These are phyloP conservation scores for Aspergillus sp. DNA, from an alignment of 2,329 filamentous ascomycete species.

Conservation along the genomic window DNA sequence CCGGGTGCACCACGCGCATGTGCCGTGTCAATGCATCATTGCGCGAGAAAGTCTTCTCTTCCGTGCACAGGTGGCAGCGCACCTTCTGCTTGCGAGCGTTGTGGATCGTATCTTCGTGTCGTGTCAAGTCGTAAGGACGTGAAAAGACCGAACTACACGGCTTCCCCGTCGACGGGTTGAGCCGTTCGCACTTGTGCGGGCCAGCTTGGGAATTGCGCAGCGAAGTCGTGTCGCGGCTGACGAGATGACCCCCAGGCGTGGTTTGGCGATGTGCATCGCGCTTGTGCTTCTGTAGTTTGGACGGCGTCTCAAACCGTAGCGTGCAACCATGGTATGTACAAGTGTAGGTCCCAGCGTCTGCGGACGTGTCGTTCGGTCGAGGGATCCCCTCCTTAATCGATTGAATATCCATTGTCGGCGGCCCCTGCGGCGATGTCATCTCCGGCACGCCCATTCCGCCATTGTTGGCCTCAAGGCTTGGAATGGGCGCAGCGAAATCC, in stretches of 20 bases:
- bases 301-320: slow-evolving; percentile 76
- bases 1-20: slow-evolving; percentile 87
- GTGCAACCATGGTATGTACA: slow-evolving; percentile 92
- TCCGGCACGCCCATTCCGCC: slow-evolving; percentile 39
- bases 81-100: slow-evolving; percentile 92
- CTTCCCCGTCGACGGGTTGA: slow-evolving; percentile 91
- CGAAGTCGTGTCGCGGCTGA: slow-evolving; percentile 37
- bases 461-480: slow-evolving; percentile 53
- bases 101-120: slow-evolving; percentile 96
- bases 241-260: slow-evolving; percentile 41
- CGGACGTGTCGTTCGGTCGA: slow-evolving; percentile 55
- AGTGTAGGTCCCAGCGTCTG: slow-evolving; percentile 83
- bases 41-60: slow-evolving; percentile 94
- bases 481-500: slow-evolving; percentile 50
- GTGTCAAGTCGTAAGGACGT: slow-evolving; percentile 86
- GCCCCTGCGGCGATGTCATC: slow-evolving; percentile 29
- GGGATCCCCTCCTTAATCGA: slow-evolving; percentile 25
- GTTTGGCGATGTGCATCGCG: slow-evolving; percentile 79
- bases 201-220: slow-evolving; percentile 75
- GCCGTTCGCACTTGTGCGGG: slow-evolving; percentile 83
- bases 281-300: slow-evolving; percentile 88
- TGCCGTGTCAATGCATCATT: slow-evolving; percentile 91
- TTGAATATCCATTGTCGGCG: slow-evolving; percentile 25
- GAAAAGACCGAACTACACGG: slow-evolving; percentile 93
- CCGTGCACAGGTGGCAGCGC: slow-evolving; percentile 80